Evolutionary conservation across 805 yeast genomes (phyloP).

Genomic region (Starmerella floricola): DNA sequence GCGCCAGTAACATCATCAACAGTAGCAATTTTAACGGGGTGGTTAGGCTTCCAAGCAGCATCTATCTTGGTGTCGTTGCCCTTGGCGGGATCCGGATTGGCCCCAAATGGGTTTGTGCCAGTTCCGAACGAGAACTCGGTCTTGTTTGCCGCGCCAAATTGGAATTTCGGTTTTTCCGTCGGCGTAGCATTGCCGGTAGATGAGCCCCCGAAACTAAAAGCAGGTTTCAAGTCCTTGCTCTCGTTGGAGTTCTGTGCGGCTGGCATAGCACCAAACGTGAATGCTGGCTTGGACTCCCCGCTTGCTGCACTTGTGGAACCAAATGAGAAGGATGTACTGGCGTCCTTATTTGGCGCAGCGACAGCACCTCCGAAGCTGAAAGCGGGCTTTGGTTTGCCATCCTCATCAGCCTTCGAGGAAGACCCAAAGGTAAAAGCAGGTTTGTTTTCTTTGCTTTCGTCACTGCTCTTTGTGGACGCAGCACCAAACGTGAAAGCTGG

Average conservation of each 20-base stretch:
- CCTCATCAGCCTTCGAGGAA: background rate
- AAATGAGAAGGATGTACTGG: too few relatives aligned
- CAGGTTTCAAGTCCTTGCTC: background rate
- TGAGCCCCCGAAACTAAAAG: background rate
- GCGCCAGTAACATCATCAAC: constrained; percentile 14
- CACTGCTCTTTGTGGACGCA: background rate
- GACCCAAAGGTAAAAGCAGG: too few relatives aligned
- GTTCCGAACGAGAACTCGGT: constrained; percentile 12
- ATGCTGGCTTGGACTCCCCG: constrained; percentile 19
- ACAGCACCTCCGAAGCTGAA: constrained; percentile 10
- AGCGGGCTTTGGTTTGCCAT: constrained; percentile 1
- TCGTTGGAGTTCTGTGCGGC: background rate
- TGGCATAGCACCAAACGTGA: constrained; percentile 3
- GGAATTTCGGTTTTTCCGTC: constrained; percentile 14
- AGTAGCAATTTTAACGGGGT: constrained; percentile 13
- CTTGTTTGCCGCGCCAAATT: constrained; percentile 7
- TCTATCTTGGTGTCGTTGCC: background rate
- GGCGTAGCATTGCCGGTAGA: background rate
- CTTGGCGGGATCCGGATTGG: background rate
- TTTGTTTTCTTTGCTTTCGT: too few relatives aligned
- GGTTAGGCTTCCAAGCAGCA: constrained; percentile 20
- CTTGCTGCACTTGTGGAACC: background rate
- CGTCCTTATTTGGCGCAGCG: too few relatives aligned
- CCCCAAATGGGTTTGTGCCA: constrained; percentile 17
- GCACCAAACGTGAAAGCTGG: constrained; percentile 17